phyloP scores from a whole-genome alignment of 371 early-diverging fungal genomes.

The Mucor circinelloides region DNA sequence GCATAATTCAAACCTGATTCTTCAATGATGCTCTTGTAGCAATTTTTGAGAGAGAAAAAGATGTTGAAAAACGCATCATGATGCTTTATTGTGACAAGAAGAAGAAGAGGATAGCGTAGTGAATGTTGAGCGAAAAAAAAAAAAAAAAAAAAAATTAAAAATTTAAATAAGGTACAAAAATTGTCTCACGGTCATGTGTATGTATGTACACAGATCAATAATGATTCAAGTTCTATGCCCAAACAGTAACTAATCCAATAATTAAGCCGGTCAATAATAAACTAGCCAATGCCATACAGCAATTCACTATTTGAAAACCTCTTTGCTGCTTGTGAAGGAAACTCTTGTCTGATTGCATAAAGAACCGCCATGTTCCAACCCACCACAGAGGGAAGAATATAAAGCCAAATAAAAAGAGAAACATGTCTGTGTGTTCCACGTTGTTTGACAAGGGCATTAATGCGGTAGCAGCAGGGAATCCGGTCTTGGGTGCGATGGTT shows the following conservation, averaged over 20 bases:
- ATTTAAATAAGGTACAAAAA: not conserved
- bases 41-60: constrained; percentile 3
- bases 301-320: constrained; percentile 18
- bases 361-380: constrained; percentile 19
- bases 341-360: not conserved
- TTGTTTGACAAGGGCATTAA: not conserved
- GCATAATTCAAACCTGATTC: not conserved
- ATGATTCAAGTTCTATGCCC: not conserved
- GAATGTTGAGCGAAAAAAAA: not conserved
- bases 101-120: not conserved
- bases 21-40: not conserved
- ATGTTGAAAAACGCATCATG: constrained; percentile 1
- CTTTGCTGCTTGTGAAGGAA: not conserved
- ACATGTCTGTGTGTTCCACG: not conserved
- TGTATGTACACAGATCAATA: not conserved
- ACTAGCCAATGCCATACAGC: constrained; percentile 16
- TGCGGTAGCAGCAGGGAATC: not conserved
- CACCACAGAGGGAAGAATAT: constrained; percentile 32
- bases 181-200: constrained; percentile 27
- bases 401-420: constrained; percentile 30
- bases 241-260: constrained; percentile 13
- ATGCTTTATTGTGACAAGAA: not conserved
- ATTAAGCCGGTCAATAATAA: constrained; percentile 17
- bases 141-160: not conserved
- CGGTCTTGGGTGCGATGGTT: not conserved